Evolutionary conservation across 1,284 basidiomycete genomes (phyloP), one percentile per base, ranked within the genome.

Genomic region (Ganoderma sp.): DNA sequence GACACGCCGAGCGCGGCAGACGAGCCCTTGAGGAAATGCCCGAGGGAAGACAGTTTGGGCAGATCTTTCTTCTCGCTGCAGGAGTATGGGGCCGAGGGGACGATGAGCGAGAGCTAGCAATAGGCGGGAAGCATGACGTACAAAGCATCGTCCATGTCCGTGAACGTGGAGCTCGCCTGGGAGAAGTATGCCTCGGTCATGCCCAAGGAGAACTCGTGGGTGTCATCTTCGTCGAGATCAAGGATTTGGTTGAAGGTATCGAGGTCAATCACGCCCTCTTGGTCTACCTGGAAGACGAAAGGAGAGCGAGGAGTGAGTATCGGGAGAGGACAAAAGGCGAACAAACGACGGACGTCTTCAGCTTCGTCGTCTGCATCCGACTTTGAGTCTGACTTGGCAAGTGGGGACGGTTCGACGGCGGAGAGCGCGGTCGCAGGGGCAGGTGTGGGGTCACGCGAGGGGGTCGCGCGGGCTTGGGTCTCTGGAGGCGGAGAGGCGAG

Each of bases 11-110:
- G 86, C 1, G 96, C 94, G 17, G 96, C 96, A 41, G 94, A 96
- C 2, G 95, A 97, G 61, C 96, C 96, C 80, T 98, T 98, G 77
- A 98, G 88, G 80, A 95, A 98, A 80, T 98, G 96, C 0, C 96
- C 96, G 14, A 94, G 84, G 19, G 84, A 83, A 4, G 93, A 92
- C 17, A 98, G 86, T 73, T 88, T 81, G 9, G 76, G 73, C 17
- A 96, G 85, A 73, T 94, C 85, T 70, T 89, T 83, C 32, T 76
- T 78, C 54, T 77, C 75, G 71, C 92, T 95, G 79, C 17, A 22
- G 43, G 67, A 2, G 17, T 5, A 65, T 52, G 42, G 58, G 66
- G 32, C n/a, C 3, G 7, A 0, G 59, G 5, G 32, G 57, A 61
- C 64, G 66, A 54, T 66, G 62, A 64, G 71, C n/a, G 61, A 71